Base-by-base conservation (phyloP, 257 asterid genomes). In the Salvia splendens region DNA sequence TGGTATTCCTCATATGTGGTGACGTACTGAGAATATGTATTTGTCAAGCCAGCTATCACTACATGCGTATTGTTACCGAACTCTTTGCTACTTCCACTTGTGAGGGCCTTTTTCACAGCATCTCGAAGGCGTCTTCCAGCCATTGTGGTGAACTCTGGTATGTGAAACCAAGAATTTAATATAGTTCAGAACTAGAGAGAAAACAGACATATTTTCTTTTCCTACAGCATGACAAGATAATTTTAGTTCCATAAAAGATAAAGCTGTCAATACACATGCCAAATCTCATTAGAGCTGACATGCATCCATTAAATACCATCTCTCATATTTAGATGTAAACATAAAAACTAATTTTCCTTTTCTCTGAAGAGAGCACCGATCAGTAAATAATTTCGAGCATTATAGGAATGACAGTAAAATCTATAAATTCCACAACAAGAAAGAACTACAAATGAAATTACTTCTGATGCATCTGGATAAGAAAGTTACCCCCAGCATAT, bases 81-180 rank as follows among this genome's bases (percentile, higher is more conserved):
- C 75, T 78, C 85, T 56, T 76, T 80, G 70, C 74, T 69, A 61
- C 69, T 77, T 75, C 82, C 80, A 73, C 80, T 74, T 4, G 73
- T 76, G 40, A 94, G 83, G 50, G 71, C 88, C 38, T 64, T 60
- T 86, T 61, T 86, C 68, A 94, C 88, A 17, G 97, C 95, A 81
- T 94, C 99, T 46, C 97, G 87, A 62, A 94, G 96, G 60, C 97
- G 88, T 75, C 99, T 88, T 68, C 99, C 99, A 40, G 99, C 92
- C 99, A 94, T 94, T 51, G 99, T 94, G 64, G 95, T 82, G 83
- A 90, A 94, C 82, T 94, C 99, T 92, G 83, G 68, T 36, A 53
- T 14, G 47, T 6, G 35, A 46, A 40, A 57, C 33, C 52, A 40
- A 24, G 16, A 9, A 65, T 5, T 38, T 35, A 35, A 33, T 11